Base-by-base conservation (phyloP, 257 asterid genomes). In the Agastache rugosa region DNA sequence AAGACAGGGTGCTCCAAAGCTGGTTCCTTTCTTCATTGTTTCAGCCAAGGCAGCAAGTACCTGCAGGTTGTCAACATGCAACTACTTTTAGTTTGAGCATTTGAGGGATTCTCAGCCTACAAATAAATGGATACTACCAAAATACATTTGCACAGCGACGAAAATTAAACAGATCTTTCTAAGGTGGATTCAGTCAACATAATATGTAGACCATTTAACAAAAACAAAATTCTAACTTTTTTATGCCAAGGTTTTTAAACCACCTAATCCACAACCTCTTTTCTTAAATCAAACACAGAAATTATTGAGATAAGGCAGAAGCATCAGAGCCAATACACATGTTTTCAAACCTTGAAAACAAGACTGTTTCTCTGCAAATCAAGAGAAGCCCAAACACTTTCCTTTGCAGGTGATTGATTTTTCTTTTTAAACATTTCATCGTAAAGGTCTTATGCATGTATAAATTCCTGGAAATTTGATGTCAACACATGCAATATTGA, bases 1-100 rank as follows among this genome's bases (percentile, higher is more conserved):
- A 67, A 90, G 96, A 80, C 99, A 95, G 44, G 99, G 99, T 27
- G 99, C 99, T 27, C 99, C 99, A 60, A 92, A 95, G 84, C 99
- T 95, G 31, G 99, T 95, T 79, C 99, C 99, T 72, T 95, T 95
- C 85, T 90, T 90, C 99, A 92, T 90, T 77, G 99, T 92, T 82
- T 92, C 92, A 47, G 87, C 85, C 89, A 95, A 86, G 75, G 98
- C 97, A 74, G 93, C 96, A 39, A 95, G 87, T 37, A 94, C 97
- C 99, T 94, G 80, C 53, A 73, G 56, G 65, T 71, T 59, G 61
- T 64, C 58, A 29, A 68, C 14, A 69, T 44, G 63, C 71, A 31
- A 15, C 42, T 8, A 44, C 12, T 67, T 60, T 58, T 12, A 47
- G 47, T 47, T 48, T 47, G 8, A 22, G 45, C 14, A 63, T 41